Evolutionary conservation across 1,284 basidiomycete species (phyloP), one percentile per base, ranked within the genome.

Genomic region (Trichosporon asahii): DNA sequence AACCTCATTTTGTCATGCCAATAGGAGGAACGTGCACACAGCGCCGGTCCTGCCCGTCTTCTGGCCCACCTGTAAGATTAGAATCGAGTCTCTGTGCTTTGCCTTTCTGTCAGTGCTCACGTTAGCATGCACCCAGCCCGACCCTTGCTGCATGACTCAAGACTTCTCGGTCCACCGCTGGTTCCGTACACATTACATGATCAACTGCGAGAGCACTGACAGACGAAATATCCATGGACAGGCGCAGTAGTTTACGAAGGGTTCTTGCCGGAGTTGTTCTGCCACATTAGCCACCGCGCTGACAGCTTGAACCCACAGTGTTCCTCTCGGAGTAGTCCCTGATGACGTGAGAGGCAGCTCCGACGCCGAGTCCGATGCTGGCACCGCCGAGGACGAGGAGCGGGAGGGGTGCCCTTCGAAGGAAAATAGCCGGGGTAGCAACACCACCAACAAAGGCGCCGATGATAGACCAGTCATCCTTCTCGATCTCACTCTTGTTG

Each of bases 401-500:
- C 14, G 75, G 68, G 2, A 81, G 69, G 8, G 77, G 75, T 11
- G 82, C 82, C 31, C 82, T 75, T 12, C 71, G 68, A 27, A 82
- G 76, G 71, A 84, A 79, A 55, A 83, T 57, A 11, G 83, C 78
- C 0, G 82, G 82, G 18, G 76, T 64, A 57, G 83, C 40, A 21
- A 84, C 69, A 7, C 74, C 78, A 9, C 77, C 76, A 8, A 84
- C 75, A 1, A 75, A 72, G 25, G 80, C 77, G 23, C 81, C 80
- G 40, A 84, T 84, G 29, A 82, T 65, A 0, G 80, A 80, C 61
- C 80, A 84, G 70, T 84, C 83, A 68, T 84, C 82, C 11, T 76
- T 73, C 35, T 77, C 75, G 8, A 82, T 70, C 69, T 82, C 81
- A 12, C 70, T 66, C 0, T 64, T 64, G 73, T 80, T 80, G 69